Evolutionary conservation across 352 stramenopile species (phyloP).

Genomic region (Pythium oligandrum): DNA sequence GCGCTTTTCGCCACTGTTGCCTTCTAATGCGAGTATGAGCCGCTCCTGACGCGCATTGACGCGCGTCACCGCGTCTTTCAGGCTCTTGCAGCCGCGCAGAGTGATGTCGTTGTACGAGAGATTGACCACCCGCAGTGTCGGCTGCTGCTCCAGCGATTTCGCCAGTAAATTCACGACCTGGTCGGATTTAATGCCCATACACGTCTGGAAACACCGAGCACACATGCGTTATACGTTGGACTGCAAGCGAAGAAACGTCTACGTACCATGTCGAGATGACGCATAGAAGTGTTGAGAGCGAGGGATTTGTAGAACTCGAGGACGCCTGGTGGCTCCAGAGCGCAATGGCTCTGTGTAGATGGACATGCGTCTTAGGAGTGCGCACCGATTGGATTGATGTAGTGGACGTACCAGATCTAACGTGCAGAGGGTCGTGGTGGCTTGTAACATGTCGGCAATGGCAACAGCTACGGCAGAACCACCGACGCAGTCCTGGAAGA

Average conservation of each 20-base stretch:
- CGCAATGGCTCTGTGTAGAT: conserved; percentile 47
- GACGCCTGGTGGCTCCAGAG: conserved; percentile 47
- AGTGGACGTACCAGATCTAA: conserved; percentile 45
- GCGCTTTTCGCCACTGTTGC: conserved; percentile 43
- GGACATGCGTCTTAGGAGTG: no score
- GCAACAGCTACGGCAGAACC: conserved; percentile 22
- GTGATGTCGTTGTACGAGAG: conserved; percentile 80
- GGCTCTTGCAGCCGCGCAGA: conserved; percentile 61
- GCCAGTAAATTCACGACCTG: conserved; percentile 43
- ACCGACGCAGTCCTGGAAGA: conserved; percentile 60
- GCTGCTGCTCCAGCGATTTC: conserved; percentile 38
- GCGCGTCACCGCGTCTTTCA: conserved; percentile 38
- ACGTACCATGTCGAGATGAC: conserved; percentile 54
- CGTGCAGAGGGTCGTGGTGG: conserved; percentile 26
- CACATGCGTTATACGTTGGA: no score
- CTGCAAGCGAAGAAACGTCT: neutral
- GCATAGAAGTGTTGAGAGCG: conserved; percentile 38
- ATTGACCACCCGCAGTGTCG: conserved; percentile 40
- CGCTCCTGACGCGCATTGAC: neutral
- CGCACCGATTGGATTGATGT: no score
- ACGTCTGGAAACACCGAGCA: conserved; percentile 24
- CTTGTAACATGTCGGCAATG: conserved; percentile 25
- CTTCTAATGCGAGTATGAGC: conserved; percentile 31
- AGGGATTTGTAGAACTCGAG: conserved; percentile 58
- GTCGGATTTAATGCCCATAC: conserved; percentile 62